Evolutionary conservation across 768 basidiomycete genomes (phyloP).

Genomic region (Pisolithus orientalis): DNA sequence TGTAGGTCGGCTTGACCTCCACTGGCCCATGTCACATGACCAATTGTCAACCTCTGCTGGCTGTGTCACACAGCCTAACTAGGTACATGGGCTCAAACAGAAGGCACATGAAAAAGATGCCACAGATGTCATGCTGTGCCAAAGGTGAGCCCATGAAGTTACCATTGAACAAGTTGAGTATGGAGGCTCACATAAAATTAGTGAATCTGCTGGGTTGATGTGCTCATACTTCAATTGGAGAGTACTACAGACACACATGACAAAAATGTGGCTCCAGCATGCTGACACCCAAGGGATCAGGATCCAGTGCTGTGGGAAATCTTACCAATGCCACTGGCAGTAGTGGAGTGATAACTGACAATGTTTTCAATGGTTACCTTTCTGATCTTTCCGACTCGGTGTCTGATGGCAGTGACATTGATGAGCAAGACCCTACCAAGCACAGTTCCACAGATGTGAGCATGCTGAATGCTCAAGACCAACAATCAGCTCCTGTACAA

Average conservation of each 20-base stretch:
- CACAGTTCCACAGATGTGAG: not conserved
- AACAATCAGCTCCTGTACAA: not conserved
- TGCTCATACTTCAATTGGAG: not conserved
- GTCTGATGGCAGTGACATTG: not conserved
- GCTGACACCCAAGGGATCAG: not conserved
- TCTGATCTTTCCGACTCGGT: not conserved
- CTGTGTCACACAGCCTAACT: no score
- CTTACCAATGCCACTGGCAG: not conserved
- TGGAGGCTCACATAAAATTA: not conserved
- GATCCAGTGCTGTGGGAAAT: not conserved
- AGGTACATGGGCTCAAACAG: no score
- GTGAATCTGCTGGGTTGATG: not conserved
- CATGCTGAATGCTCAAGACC: not conserved
- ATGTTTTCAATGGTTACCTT: slow-evolving; percentile 1
- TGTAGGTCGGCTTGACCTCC: no score
- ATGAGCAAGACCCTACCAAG: not conserved
- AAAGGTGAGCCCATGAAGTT: not conserved
- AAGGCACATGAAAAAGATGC: not conserved
- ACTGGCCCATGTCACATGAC: no score
- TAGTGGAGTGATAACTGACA: not conserved
- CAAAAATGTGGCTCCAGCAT: not conserved
- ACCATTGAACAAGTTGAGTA: not conserved
- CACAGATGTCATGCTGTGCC: not conserved
- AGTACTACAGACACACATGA: not conserved
- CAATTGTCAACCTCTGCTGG: no score